Percentiles rank a stretch among this genome's conserved stretches.
Conservation (phyloP, 2,329 filamentous ascomycete species). For the Pseudopyricularia javanii region DNA sequence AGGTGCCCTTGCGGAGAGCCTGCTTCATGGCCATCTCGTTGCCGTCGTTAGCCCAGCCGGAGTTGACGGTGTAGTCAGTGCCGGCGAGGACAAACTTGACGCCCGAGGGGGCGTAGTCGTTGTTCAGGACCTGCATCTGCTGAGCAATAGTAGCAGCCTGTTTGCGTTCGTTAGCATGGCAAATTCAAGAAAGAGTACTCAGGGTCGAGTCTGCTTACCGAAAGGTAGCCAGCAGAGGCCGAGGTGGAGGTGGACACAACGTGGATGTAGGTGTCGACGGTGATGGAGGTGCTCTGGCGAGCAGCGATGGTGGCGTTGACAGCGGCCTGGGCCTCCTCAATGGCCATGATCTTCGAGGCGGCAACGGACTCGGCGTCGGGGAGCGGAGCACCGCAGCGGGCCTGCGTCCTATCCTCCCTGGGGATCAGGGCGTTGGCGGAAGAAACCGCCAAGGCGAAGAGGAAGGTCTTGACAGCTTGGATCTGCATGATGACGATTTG, state of each 20-base stretch:
- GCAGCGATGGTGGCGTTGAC: not conserved
- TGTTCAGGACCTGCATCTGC: slow-evolving; percentile 33
- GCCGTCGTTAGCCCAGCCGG: slow-evolving; percentile 27
- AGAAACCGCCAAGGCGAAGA: slow-evolving; percentile 1
- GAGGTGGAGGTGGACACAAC: slow-evolving; percentile 15
- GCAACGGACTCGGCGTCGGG: slow-evolving; percentile 13
- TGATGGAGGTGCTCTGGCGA: slow-evolving; percentile 8
- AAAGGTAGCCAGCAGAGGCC: slow-evolving; percentile 21
- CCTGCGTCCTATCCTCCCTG: not conserved
- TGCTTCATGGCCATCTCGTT: slow-evolving; percentile 29
- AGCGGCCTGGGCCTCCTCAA: slow-evolving; percentile 10
- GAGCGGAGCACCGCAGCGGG: slow-evolving; percentile 13
- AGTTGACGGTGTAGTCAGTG: slow-evolving; percentile 27
- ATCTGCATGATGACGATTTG: not conserved
- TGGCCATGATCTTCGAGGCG: slow-evolving; percentile 10
- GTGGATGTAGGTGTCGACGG: slow-evolving; percentile 20
- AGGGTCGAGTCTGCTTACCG: slow-evolving; percentile 14
- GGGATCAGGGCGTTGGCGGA: not conserved
- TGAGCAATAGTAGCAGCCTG: not conserved
- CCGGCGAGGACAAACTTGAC: slow-evolving; percentile 30
- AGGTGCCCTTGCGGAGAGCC: slow-evolving; percentile 27
- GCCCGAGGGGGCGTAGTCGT: slow-evolving; percentile 26
- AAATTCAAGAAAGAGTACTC: not conserved
- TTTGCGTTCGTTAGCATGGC: not conserved
- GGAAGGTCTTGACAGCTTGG: not conserved